Base-by-base conservation (phyloP, 108 stramenopile genomes). In the Nitzschia sp. region DNA sequence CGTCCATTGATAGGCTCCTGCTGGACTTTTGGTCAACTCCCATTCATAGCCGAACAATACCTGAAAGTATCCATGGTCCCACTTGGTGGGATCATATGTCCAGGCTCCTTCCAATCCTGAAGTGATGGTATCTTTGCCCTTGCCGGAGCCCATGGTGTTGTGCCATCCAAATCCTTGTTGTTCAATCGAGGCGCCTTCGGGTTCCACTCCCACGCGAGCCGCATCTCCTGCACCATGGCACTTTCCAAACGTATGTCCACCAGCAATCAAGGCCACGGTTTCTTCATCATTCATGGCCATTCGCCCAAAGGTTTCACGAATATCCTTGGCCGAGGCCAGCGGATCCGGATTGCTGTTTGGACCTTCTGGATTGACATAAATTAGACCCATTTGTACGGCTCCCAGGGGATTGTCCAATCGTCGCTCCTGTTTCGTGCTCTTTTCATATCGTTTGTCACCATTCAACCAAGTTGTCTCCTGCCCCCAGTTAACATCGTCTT, bases 351-450 rank as follows among this genome's bases (percentile, higher is more conserved):
- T 76, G 13, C 89, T 82, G 9, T 80, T 73, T 0, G 88, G 93
- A 49, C 90, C 93, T 76, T 88, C 87, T 5, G 93, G 89, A 73
- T 93, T 90, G 59, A 94, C 93, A 68, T 90, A 91, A 33, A 94
- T 89, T 25, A 91, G 66, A 5, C 90, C 90, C 90, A 91, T 91
- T 54, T 88, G 82, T 1, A 83, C 83, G 13, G 90, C 90, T 34
- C 82, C 90, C n/a, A 91, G 64, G 38, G 90, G 90, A 42, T 88
- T 68, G 36, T 82, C 82, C 57, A 91, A 65, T 23, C 56, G 42
- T 48, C 79, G 74, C 8, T 72, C 61, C 38, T 42, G 6, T n/a
- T n/a, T n/a, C n/a, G n/a, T n/a, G 38, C 13, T 42, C 1, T 34
- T 66, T 27, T 26, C 56, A 59, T 64, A 72, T 38, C 64, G 72